phyloP scores from a whole-genome alignment of 2,329 filamentous ascomycete genomes.

The Cordyceps fumosorosea region DNA sequence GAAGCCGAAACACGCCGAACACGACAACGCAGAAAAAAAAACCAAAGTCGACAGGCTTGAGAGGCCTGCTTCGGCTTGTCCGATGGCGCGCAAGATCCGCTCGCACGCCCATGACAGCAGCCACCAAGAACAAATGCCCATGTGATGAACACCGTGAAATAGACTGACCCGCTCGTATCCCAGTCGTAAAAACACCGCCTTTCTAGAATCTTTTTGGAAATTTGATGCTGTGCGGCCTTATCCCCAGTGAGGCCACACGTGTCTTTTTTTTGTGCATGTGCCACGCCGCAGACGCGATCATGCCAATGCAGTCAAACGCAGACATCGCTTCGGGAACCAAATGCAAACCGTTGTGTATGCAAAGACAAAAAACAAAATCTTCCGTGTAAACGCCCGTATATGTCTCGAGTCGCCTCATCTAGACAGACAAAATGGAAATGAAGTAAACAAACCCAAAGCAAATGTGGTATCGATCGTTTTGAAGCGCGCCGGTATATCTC shows the following conservation, averaged over 20 bases:
- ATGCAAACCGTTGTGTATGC: constrained; percentile 30
- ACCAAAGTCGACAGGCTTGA: constrained; percentile 29
- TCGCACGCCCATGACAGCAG: constrained; percentile 28
- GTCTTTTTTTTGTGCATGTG: constrained; percentile 6
- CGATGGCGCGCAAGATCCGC: constrained; percentile 24
- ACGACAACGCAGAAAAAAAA: constrained; percentile 9
- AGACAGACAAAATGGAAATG: constrained; percentile 25
- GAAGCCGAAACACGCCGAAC: constrained; percentile 10
- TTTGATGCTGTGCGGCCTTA: constrained; percentile 44
- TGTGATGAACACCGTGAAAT: constrained; percentile 24
- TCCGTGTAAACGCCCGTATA: constrained; percentile 29
- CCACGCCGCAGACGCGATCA: constrained; percentile 18
- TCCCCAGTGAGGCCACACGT: constrained; percentile 20
- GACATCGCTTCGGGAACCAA: constrained; percentile 17
- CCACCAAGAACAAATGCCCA: constrained; percentile 25
- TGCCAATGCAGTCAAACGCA: constrained; percentile 37
- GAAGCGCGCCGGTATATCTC: constrained; percentile 32
- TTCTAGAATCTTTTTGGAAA: constrained; percentile 46
- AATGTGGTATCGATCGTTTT: constrained; percentile 43
- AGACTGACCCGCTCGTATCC: constrained; percentile 17
- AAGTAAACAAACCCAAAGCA: constrained; percentile 27
- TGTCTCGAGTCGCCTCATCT: constrained; percentile 33
- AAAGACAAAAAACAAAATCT: constrained; percentile 18
- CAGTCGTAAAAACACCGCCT: constrained; percentile 26
- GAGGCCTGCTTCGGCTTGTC: background rate